Evolutionary conservation across 495 filamentous ascomycete species (phyloP).

Genomic region (Aspergillus diversus): DNA sequence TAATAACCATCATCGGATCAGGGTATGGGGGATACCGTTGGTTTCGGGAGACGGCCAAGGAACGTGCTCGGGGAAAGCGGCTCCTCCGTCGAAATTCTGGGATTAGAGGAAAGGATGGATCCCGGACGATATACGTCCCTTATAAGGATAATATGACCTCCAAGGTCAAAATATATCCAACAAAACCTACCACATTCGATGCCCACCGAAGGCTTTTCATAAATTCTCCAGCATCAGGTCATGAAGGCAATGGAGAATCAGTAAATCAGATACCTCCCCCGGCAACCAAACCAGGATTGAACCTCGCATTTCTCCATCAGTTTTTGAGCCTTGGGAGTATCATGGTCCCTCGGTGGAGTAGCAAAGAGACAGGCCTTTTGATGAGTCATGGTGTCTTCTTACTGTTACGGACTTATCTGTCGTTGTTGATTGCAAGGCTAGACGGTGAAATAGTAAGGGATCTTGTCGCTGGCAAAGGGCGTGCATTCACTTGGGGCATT

Average conservation of each 20-base stretch:
- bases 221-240: conserved; percentile 75
- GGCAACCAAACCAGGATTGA: conserved; percentile 88
- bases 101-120: conserved; percentile 89
- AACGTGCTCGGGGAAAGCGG: conserved; percentile 76
- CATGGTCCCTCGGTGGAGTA: conserved; percentile 93
- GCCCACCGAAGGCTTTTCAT: conserved; percentile 93
- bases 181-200: conserved; percentile 92
- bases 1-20: conserved; percentile 72
- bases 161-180: conserved; percentile 91
- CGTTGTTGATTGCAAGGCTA: conserved; percentile 85
- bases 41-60: conserved; percentile 69
- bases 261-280: conserved; percentile 74
- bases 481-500: conserved; percentile 84
- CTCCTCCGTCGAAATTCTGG: conserved; percentile 91
- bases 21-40: conserved; percentile 76
- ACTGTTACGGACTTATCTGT: conserved; percentile 90
- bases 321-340: conserved; percentile 94
- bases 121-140: conserved; percentile 90
- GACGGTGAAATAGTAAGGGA: conserved; percentile 97
- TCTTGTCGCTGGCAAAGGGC: conserved; percentile 91
- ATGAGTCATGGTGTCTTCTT: conserved; percentile 71
- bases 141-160: conserved; percentile 80
- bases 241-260: conserved; percentile 68
- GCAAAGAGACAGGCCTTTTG: conserved; percentile 90
- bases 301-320: conserved; percentile 97